Percentiles rank a stretch among this genome's conserved stretches.
These are phyloP conservation scores for Zanthoxylum bungeanum DNA, from an alignment of 345 rosid species.

Conservation along the genomic window DNA sequence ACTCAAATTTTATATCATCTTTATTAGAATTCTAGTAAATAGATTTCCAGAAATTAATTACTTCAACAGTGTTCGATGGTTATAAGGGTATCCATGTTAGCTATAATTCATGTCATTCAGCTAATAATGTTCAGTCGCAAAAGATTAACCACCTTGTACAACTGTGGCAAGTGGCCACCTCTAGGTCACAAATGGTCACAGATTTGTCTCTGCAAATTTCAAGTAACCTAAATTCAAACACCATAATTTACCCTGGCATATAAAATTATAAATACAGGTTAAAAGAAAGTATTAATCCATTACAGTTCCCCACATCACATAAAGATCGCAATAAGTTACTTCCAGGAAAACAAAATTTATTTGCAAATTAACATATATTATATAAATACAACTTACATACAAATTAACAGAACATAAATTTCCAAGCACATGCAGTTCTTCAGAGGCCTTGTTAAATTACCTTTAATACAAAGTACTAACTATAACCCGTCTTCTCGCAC, in stretches of 20 bases:
- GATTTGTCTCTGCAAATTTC: neutral
- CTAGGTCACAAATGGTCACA: neutral
- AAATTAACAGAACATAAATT: neutral
- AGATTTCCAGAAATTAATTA: too few species aligned
- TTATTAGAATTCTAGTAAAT: too few species aligned
- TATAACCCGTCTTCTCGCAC: neutral
- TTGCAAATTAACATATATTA: slow-evolving; percentile 1
- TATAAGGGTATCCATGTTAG: too few species aligned
- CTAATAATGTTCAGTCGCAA: neutral
- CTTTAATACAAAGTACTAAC: neutral
- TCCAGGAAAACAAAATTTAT: neutral
- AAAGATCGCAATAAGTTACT: neutral
- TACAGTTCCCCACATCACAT: neutral
- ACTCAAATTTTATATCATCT: too few species aligned
- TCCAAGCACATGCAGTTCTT: neutral
- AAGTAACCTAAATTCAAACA: neutral
- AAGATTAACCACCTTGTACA: neutral
- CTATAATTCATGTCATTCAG: too few species aligned
- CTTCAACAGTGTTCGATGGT: too few species aligned
- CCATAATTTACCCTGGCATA: neutral
- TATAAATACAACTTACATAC: slow-evolving; percentile 16
- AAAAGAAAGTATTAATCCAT: neutral
- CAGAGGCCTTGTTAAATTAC: neutral
- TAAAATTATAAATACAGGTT: neutral
- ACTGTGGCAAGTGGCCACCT: neutral